Base-by-base conservation (phyloP, 208 protist genomes). In the Trypanosoma cruzi region DNA sequence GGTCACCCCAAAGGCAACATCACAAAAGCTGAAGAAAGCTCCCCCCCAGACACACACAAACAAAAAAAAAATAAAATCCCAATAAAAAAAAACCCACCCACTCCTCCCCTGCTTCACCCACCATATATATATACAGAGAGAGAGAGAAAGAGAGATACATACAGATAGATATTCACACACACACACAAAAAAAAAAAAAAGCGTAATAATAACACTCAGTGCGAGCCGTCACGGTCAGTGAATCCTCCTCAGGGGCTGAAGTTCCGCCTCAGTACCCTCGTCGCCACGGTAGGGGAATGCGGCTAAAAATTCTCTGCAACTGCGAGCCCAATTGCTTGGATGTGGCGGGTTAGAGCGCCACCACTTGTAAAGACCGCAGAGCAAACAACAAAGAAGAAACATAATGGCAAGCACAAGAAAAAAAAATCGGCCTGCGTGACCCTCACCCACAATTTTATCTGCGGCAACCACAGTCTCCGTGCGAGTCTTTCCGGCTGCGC, bases 391-490 rank as follows among this genome's bases (percentile, higher is more conserved):
- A 53, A 65, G 3, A 52, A 78, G 62, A 34, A 78, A 78, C 4
- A 73, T 14, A 42, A 71, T 26, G 14, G 60, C 6, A 7, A 78
- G 29, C 26, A 63, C 2, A 11, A 78, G 48, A 68, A 78, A 78
- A 32, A 65, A 53, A 11, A 16, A 10, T 32, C 49, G 1, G 28
- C 54, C 55, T 36, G 11, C 28, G 2, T n/a, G 36, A 36, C 11
- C 28, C 3, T 50, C 16, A 52, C 6, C 26, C 26, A 20, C 26
- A 11, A 4, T 18, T 5, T 24, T 2, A 11, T 24, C 28, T 14
- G 8, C 22, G 18, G 24, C 26, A 20, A 37, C 13, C 24, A 24
- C 5, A 16, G 20, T 13, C 4, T 52, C 11, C 3, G 16, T 24
- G 1, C 1, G 1, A 8, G 36, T 3, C 10, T 13, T 34, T 53